Evolutionary conservation across 768 basidiomycete species (phyloP).

Genomic region (Kwoniella dejecticola): DNA sequence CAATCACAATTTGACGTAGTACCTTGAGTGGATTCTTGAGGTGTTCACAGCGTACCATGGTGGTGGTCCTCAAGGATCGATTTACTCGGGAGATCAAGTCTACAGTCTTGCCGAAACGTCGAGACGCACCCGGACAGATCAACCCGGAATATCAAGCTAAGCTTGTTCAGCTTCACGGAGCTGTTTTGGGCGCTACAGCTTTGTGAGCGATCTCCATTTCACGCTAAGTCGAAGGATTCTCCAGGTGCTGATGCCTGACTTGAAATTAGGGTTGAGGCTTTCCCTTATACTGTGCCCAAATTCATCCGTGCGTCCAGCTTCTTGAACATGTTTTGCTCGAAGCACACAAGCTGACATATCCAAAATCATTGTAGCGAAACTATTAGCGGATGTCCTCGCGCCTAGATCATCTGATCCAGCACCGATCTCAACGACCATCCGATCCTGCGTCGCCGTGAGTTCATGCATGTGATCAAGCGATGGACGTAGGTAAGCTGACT

Average conservation of each 20-base stretch:
- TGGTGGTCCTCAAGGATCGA: constrained; percentile 83
- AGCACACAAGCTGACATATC: not conserved
- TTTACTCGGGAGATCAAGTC: constrained; percentile 70
- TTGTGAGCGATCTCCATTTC: constrained; percentile 56
- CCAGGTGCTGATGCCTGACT: not conserved
- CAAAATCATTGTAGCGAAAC: constrained; percentile 60
- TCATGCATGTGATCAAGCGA: too few relatives aligned
- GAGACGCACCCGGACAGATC: constrained; percentile 58
- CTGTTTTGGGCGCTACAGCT: constrained; percentile 90
- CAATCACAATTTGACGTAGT: constrained; percentile 29
- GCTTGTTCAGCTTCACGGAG: constrained; percentile 76
- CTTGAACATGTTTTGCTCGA: not conserved
- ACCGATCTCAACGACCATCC: constrained; percentile 86
- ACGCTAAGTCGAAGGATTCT: not conserved
- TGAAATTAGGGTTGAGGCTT: constrained; percentile 69
- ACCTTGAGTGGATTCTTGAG: constrained; percentile 82
- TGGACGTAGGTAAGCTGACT: constrained; percentile 11
- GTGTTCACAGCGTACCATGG: constrained; percentile 85
- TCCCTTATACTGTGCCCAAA: constrained; percentile 90
- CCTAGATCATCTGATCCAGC: constrained; percentile 86
- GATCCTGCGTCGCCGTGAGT: constrained; percentile 63
- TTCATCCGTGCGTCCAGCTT: constrained; percentile 65
- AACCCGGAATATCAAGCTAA: constrained; percentile 72
- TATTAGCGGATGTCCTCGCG: constrained; percentile 74
- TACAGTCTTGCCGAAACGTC: constrained; percentile 68